Percentiles rank a stretch among this genome's conserved stretches.
phyloP scores from a whole-genome alignment of 257 asterid genomes.

The Euphrasia confusa region DNA sequence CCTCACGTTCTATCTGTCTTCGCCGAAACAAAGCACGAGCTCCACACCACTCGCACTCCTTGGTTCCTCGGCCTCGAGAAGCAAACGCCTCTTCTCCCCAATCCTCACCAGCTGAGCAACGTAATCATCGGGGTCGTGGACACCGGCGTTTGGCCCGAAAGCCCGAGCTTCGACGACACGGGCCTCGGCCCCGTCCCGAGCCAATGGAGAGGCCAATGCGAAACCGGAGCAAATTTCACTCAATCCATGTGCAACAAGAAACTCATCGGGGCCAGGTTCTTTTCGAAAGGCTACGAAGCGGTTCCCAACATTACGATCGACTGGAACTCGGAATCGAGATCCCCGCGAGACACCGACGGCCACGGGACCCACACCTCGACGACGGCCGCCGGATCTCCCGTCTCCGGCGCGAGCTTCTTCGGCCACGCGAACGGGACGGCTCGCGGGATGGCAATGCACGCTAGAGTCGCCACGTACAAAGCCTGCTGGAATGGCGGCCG shows the following conservation, averaged over 20 bases:
- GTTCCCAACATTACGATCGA: slow-evolving; percentile 52
- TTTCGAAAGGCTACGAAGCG: slow-evolving; percentile 71
- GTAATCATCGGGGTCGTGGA: slow-evolving; percentile 73
- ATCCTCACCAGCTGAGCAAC: slow-evolving; percentile 45
- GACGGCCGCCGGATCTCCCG: slow-evolving; percentile 49
- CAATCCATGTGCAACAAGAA: slow-evolving; percentile 52
- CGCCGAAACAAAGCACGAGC: slow-evolving; percentile 60
- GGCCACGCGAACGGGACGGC: slow-evolving; percentile 63
- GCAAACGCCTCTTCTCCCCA: slow-evolving; percentile 53
- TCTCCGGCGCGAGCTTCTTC: slow-evolving; percentile 22
- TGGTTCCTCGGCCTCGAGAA: slow-evolving; percentile 65
- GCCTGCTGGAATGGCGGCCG: slow-evolving; percentile 49
- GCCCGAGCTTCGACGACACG: slow-evolving; percentile 68
- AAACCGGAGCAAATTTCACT: slow-evolving; percentile 61
- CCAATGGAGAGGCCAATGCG: slow-evolving; percentile 74
- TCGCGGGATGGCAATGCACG: slow-evolving; percentile 57
- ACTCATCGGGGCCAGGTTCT: slow-evolving; percentile 72
- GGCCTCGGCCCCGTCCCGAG: slow-evolving; percentile 66
- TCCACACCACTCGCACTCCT: slow-evolving; percentile 91
- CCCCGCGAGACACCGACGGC: slow-evolving; percentile 53
- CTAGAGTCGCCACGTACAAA: slow-evolving; percentile 63
- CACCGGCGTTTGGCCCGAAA: slow-evolving; percentile 93
- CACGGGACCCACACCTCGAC: slow-evolving; percentile 82
- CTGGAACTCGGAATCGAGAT: slow-evolving; percentile 34
- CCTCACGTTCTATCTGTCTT: slow-evolving; percentile 67